These are phyloP conservation scores for Rhizopus arrhizus DNA, from an alignment of 371 early-diverging fungal genomes.

Conservation along the genomic window DNA sequence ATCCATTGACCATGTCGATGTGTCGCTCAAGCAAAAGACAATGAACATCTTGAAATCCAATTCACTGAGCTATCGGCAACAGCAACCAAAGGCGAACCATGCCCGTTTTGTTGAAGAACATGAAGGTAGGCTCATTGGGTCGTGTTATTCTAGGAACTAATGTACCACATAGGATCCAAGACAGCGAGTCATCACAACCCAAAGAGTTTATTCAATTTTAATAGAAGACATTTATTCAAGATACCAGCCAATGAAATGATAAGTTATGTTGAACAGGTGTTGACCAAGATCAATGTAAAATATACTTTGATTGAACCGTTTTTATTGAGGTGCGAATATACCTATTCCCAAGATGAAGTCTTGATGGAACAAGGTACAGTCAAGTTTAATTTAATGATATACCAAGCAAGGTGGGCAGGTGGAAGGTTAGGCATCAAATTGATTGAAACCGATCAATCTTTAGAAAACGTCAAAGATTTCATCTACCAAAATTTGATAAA, in stretches of 20 bases:
- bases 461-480: conserved; percentile 12
- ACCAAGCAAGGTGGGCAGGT: conserved; percentile 38
- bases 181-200: conserved; percentile 24
- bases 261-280: conserved; percentile 32
- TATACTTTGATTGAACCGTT: conserved; percentile 26
- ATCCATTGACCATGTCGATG: conserved; percentile 6
- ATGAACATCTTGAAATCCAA: conserved; percentile 23
- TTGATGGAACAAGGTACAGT: background rate
- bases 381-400: conserved; percentile 22
- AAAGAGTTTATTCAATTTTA: conserved; percentile 46
- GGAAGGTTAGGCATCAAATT: conserved; percentile 32
- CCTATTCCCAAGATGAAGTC: conserved; percentile 4
- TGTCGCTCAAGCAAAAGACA: conserved; percentile 20
- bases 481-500: conserved; percentile 28
- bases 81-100: conserved; percentile 6
- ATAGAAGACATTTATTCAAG: conserved; percentile 41
- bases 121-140: background rate
- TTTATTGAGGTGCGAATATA: conserved; percentile 31
- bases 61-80: conserved; percentile 12
- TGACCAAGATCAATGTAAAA: conserved; percentile 30
- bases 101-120: conserved; percentile 16
- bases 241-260: conserved; percentile 31
- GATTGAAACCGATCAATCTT: conserved; percentile 10
- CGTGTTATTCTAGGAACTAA: no score
- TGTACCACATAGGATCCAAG: no score